A percentile compares a stretch with the other conserved stretches of the same genome.
Evolutionary conservation across 1,284 basidiomycete genomes (phyloP).

Genomic region (Meripilus lineatus): DNA sequence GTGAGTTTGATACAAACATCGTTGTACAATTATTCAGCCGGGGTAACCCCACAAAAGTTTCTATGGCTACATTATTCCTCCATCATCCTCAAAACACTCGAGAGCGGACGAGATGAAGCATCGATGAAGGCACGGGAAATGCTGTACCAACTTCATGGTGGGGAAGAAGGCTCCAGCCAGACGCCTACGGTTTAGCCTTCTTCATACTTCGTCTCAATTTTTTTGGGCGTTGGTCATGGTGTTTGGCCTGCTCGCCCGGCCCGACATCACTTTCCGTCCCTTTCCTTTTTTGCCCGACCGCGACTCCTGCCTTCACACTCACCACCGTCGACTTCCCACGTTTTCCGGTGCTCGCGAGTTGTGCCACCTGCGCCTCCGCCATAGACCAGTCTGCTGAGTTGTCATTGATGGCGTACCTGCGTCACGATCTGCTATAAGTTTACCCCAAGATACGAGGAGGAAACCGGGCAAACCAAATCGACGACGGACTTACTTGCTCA

Average conservation of each 20-base stretch:
- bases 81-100: too few species aligned
- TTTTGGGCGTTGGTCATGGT: too few species aligned
- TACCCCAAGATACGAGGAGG: too few species aligned
- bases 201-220: constrained; percentile 53
- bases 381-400: constrained; percentile 64
- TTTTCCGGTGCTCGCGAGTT: constrained; percentile 34
- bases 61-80: too few species aligned
- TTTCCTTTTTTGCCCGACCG: constrained; percentile 60
- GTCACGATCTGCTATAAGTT: too few species aligned
- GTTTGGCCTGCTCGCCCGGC: constrained; percentile 32
- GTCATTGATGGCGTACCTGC: constrained; percentile 78
- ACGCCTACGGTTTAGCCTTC: constrained; percentile 50
- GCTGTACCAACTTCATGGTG: constrained; percentile 1
- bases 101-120: too few species aligned
- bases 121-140: too few species aligned
- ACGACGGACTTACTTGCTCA: constrained; percentile 66
- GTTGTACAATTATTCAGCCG: too few species aligned
- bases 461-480: background rate
- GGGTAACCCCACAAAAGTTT: too few species aligned
- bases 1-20: too few species aligned
- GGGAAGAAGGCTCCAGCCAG: background rate
- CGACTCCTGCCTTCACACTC: constrained; percentile 58
- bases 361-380: constrained; percentile 69
- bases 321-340: constrained; percentile 63
- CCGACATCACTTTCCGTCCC: constrained; percentile 20